Evolutionary conservation across 306 rosid genomes (phyloP).

Genomic region (Quercus wislizeni): DNA sequence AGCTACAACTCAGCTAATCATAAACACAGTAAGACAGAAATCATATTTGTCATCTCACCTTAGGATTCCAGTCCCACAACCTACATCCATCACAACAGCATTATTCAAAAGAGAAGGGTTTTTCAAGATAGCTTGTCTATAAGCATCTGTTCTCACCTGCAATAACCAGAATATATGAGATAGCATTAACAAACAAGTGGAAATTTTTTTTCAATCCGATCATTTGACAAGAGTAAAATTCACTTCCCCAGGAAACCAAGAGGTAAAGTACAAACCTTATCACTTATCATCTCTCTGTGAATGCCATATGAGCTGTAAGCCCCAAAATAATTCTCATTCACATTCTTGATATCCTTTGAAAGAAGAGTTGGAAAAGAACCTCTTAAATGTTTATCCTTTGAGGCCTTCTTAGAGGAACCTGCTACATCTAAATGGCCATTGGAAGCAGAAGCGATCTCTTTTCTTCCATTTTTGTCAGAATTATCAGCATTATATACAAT

Average conservation of each 20-base stretch:
- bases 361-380: constrained; percentile 37
- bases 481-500: constrained; percentile 18
- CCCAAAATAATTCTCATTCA: constrained; percentile 81
- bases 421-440: constrained; percentile 26
- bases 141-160: constrained; percentile 91
- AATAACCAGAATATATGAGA: constrained; percentile 18
- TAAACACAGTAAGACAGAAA: constrained; percentile 5
- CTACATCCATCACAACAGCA: constrained; percentile 87
- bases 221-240: not conserved
- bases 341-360: constrained; percentile 59
- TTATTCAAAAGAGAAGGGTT: constrained; percentile 76
- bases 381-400: constrained; percentile 28
- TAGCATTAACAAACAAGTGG: constrained; percentile 6
- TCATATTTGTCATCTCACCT: constrained; percentile 54
- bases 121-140: constrained; percentile 71
- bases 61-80: constrained; percentile 93
- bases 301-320: constrained; percentile 90
- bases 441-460: constrained; percentile 31
- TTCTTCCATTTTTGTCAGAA: constrained; percentile 18
- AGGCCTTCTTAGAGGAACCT: constrained; percentile 36
- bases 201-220: not conserved
- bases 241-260: constrained; percentile 6
- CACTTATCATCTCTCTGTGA: constrained; percentile 94
- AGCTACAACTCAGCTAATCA: not conserved
- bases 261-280: constrained; percentile 54